Base-by-base conservation (phyloP, 768 basidiomycete genomes). In the Trametes cingulata region DNA sequence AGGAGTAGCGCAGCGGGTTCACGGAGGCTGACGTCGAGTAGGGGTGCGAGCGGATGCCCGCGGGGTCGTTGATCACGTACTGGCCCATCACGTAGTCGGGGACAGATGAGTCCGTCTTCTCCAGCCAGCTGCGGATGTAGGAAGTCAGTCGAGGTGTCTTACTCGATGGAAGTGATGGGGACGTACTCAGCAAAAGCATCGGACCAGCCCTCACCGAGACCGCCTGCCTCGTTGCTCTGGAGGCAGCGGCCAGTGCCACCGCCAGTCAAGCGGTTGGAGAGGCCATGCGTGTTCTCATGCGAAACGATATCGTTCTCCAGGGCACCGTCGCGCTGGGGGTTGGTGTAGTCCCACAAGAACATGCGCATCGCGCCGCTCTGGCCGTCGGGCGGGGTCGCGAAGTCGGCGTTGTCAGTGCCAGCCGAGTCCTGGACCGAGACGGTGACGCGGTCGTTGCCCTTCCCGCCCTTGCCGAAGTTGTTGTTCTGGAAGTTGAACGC, bases 191-290 rank as follows among this genome's bases (percentile, higher is more conserved):
- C 70, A 40, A 71, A 59, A 12, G 67, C 62, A 71, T 86, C 86
- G 3, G 82, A 82, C 85, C 85, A 88, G 17, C 84, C 86, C 70
- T 90, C 87, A 42, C 86, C 86, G 79, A 88, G 80, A 14, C 86
- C 87, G 20, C 84, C 83, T 2, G 86, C 76, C 67, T 88, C 87
- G 33, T 77, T 77, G 25, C 79, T 84, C 67, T 86, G 82, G 60
- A 88, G 73, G 74, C 87, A 88, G 14, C 83, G 74, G 40, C 80
- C 81, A 24, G 80, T 81, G 25, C 61, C 82, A 39, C 82, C 81
- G n/a, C 83, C 82, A 12, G 81, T 83, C 74, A 83, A 72, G 15
- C 64, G 73, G 65, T 71, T 73, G 17, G 71, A 74, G 66, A 72
- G 46, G 42, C 71, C 69, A 67, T 76, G 70, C 61, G 72, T 52